Percentiles rank a stretch among this genome's conserved stretches.
Evolutionary conservation across 2,329 filamentous ascomycete genomes (phyloP).

Genomic region (Fusarium coicis): DNA sequence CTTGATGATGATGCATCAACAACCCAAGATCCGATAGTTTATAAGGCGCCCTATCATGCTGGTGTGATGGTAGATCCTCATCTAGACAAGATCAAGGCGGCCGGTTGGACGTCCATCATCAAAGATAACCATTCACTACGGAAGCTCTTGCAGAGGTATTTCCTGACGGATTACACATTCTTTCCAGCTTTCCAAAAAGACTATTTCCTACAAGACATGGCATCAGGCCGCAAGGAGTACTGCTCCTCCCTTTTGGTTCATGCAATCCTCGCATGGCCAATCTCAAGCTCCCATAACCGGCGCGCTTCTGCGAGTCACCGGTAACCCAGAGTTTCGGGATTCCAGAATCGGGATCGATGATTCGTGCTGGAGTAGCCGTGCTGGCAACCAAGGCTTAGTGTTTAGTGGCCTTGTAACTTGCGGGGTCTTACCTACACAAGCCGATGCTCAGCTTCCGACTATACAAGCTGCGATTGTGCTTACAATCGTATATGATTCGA

Average conservation of each 20-base stretch:
- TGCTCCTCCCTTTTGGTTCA: conserved; percentile 8
- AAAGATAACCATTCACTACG: neutral
- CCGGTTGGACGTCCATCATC: neutral
- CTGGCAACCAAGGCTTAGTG: too few relatives aligned
- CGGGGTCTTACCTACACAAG: too few relatives aligned
- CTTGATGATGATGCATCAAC: neutral
- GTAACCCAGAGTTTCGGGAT: too few relatives aligned
- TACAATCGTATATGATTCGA: neutral
- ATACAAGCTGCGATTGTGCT: neutral
- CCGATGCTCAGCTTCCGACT: neutral
- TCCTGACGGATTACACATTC: neutral
- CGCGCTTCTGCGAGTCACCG: too few relatives aligned
- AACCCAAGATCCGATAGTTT: neutral
- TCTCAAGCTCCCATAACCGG: too few relatives aligned
- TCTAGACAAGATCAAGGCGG: neutral
- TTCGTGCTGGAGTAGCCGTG: too few relatives aligned
- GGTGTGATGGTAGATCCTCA: neutral
- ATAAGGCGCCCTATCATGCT: neutral
- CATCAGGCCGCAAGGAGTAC: neutral
- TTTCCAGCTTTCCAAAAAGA: conserved; percentile 2
- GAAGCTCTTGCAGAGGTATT: neutral
- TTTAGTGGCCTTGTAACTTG: too few relatives aligned
- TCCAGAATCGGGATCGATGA: too few relatives aligned
- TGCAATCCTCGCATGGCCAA: conserved; percentile 3
- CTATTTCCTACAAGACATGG: conserved; percentile 3